Percentiles rank a stretch among this genome's conserved stretches.
Conservation (phyloP, 2,329 filamentous ascomycete species). For the Talaromyces sp. region DNA sequence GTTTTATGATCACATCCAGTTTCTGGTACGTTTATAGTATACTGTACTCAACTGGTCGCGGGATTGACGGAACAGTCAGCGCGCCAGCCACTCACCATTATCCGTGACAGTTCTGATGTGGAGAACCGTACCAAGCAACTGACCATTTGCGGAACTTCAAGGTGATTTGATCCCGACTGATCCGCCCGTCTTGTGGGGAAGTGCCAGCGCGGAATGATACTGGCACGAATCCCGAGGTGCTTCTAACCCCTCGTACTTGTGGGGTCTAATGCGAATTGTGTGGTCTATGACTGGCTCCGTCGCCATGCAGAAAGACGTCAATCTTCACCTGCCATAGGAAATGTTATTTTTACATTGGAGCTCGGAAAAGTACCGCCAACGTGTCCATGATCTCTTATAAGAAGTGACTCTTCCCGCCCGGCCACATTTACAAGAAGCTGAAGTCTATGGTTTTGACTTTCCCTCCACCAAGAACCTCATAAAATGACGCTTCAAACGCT, state of each 20-base stretch:
- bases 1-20: too few relatives aligned
- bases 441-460: background rate
- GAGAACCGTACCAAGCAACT: too few relatives aligned
- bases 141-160: too few relatives aligned
- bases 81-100: background rate
- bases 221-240: background rate
- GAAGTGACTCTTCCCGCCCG: background rate
- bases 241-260: background rate
- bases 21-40: background rate
- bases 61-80: background rate
- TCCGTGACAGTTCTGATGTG: background rate
- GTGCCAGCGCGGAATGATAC: background rate
- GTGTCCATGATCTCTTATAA: background rate
- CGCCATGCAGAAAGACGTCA: background rate
- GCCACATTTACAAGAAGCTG: background rate
- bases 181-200: background rate
- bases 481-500: constrained; percentile 36
- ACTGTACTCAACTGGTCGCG: background rate
- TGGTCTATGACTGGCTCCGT: background rate
- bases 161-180: background rate
- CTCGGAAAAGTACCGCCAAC: constrained; percentile 5
- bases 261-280: background rate
- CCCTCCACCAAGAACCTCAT: background rate
- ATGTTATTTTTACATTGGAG: background rate
- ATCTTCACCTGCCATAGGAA: background rate